These are phyloP conservation scores for Daldinia sp. DNA, from an alignment of 2,329 filamentous ascomycete genomes.

Conservation along the genomic window DNA sequence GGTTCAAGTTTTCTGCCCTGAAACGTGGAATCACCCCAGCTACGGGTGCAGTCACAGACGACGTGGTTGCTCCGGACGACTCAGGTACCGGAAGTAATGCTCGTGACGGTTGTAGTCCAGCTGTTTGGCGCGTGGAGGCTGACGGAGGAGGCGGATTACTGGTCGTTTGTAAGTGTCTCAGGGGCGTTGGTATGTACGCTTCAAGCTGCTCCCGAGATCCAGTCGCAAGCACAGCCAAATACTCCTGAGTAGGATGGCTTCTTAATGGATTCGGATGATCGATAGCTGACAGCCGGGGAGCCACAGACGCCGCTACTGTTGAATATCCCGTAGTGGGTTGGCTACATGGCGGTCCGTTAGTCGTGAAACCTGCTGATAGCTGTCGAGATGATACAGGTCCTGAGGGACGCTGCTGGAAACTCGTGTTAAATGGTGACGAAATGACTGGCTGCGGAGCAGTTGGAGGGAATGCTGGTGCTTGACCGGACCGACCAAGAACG, in stretches of 20 bases:
- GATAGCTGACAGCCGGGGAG: background rate
- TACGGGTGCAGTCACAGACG: slow-evolving; percentile 24
- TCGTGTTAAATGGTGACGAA: slow-evolving; percentile 28
- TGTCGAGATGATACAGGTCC: slow-evolving; percentile 41
- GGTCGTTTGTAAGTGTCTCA: slow-evolving; percentile 39
- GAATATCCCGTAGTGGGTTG: slow-evolving; percentile 45
- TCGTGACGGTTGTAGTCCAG: slow-evolving; percentile 12
- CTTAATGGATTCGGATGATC: slow-evolving; percentile 33
- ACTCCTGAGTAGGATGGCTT: slow-evolving; percentile 26
- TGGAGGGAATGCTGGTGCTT: background rate
- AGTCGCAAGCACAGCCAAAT: slow-evolving; percentile 19
- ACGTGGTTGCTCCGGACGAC: slow-evolving; percentile 33
- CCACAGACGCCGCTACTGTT: slow-evolving; percentile 40
- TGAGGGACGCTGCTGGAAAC: slow-evolving; percentile 6
- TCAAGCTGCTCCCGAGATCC: slow-evolving; percentile 22
- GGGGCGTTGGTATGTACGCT: background rate
- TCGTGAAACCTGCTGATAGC: slow-evolving; percentile 45
- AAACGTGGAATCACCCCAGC: slow-evolving; percentile 5
- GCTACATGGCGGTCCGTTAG: slow-evolving; percentile 37
- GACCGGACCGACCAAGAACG: background rate
- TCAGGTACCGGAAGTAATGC: slow-evolving; percentile 27
- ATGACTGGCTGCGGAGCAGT: slow-evolving; percentile 17
- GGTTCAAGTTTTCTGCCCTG: slow-evolving; percentile 48
- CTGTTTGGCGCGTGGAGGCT: slow-evolving; percentile 9
- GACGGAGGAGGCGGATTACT: slow-evolving; percentile 40